Percentiles rank a stretch among this genome's conserved stretches.
These are phyloP conservation scores for Litchi chinensis DNA, from an alignment of 345 rosid genomes.

Conservation along the genomic window DNA sequence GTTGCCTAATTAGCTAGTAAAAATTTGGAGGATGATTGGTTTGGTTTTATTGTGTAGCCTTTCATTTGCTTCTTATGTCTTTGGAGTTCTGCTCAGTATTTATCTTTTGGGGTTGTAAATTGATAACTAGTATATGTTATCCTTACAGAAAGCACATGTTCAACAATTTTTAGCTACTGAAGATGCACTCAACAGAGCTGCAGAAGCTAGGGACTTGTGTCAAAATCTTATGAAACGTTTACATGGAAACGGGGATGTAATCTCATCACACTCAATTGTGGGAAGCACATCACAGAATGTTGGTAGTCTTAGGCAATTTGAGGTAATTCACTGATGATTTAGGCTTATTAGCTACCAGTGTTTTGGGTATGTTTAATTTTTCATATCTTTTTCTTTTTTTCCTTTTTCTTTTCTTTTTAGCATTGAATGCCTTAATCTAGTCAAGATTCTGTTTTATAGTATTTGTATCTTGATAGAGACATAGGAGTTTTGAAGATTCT, in stretches of 20 bases:
- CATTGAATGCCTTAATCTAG: not conserved
- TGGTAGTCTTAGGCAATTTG: slow-evolving; percentile 75
- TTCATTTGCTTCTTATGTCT: not conserved
- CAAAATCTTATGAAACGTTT: slow-evolving; percentile 70
- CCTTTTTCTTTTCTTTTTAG: not conserved
- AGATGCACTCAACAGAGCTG: slow-evolving; percentile 88
- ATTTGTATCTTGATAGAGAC: not conserved
- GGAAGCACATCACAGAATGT: slow-evolving; percentile 67
- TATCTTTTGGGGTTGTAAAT: slow-evolving; percentile 8
- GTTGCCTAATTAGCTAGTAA: not conserved
- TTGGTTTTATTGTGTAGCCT: slow-evolving; percentile 10
- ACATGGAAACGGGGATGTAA: slow-evolving; percentile 64
- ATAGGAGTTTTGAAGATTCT: not conserved
- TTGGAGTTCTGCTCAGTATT: not conserved
- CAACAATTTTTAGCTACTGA: slow-evolving; percentile 96
- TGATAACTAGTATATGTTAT: slow-evolving; percentile 21
- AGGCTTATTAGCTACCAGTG: not conserved
- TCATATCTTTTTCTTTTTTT: not conserved
- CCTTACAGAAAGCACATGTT: slow-evolving; percentile 84
- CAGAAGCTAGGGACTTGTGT: slow-evolving; percentile 77
- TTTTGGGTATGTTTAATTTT: not conserved
- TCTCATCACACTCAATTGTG: slow-evolving; percentile 52
- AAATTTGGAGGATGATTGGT: not conserved
- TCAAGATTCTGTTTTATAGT: not conserved
- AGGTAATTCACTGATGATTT: slow-evolving; percentile 48